phyloP scores from a whole-genome alignment of 352 stramenopile species.

The Pythium sp. region DNA sequence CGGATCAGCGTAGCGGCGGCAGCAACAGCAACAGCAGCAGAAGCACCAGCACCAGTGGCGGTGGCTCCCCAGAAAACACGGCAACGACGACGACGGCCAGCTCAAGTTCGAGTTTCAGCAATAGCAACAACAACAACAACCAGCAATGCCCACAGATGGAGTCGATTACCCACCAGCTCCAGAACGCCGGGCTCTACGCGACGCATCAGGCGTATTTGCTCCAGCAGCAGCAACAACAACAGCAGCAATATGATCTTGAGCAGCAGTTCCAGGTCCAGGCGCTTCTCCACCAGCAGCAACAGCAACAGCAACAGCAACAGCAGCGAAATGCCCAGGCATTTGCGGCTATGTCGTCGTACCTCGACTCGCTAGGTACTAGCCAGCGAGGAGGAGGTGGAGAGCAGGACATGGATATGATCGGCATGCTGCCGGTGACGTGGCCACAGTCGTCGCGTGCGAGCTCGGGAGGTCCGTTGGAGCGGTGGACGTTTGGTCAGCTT shows the following conservation, averaged over 20 bases:
- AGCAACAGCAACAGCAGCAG: background rate
- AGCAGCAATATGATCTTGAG: background rate
- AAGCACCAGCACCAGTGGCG: background rate
- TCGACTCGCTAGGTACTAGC: background rate
- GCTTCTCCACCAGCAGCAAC: background rate
- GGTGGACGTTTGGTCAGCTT: background rate
- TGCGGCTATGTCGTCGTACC: background rate
- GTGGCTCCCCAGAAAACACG: background rate
- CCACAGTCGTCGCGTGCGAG: background rate
- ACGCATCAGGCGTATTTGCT: background rate
- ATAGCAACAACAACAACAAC: background rate
- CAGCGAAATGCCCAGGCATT: background rate
- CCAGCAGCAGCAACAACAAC: background rate
- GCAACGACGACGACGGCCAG: background rate
- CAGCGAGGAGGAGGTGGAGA: background rate
- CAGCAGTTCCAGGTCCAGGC: background rate
- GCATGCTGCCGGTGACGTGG: background rate
- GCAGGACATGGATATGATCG: background rate
- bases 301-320: no score
- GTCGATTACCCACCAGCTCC: constrained; percentile 7
- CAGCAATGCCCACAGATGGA: constrained; percentile 4
- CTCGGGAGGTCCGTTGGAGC: background rate
- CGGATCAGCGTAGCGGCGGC: background rate
- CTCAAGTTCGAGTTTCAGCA: background rate
- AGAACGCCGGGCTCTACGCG: constrained; percentile 5